Percentiles rank a stretch among this genome's conserved stretches.
Evolutionary conservation across 495 filamentous ascomycete genomes (phyloP).

Genomic region (Halenospora varia): DNA sequence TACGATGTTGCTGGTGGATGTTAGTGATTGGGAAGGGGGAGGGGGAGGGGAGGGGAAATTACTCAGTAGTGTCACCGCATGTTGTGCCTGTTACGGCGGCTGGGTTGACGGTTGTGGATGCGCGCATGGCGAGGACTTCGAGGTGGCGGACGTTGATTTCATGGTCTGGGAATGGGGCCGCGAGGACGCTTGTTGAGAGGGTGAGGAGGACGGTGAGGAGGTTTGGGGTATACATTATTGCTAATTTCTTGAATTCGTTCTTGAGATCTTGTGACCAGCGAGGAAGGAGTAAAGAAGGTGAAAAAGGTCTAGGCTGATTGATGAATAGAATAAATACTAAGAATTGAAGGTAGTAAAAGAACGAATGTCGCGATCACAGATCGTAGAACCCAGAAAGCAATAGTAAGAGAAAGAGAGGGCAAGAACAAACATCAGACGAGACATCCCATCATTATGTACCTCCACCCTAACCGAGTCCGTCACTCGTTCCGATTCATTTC

Average conservation of each 20-base stretch:
- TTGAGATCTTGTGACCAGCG: background rate
- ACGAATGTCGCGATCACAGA: conserved; percentile 14
- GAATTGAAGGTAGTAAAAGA: background rate
- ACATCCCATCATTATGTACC: too few species aligned
- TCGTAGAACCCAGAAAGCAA: background rate
- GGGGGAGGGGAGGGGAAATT: background rate
- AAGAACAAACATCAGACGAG: background rate
- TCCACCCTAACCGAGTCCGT: too few species aligned
- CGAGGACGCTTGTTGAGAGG: background rate
- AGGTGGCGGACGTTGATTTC: background rate
- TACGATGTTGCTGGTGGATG: conserved; percentile 1
- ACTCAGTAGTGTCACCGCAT: conserved; percentile 5
- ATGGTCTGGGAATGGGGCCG: background rate
- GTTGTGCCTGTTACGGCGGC: conserved; percentile 10
- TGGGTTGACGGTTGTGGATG: conserved; percentile 9
- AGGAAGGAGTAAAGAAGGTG: background rate
- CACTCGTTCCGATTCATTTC: background rate
- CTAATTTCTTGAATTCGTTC: background rate
- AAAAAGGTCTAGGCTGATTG: conserved; percentile 2
- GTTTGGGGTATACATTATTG: background rate
- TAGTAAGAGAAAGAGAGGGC: background rate
- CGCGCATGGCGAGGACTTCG: conserved; percentile 5
- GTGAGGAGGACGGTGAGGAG: conserved; percentile 6
- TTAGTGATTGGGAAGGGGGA: background rate
- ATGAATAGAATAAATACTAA: background rate